phyloP scores from a whole-genome alignment of 2,329 filamentous ascomycete genomes.

The Talaromyces sp. region DNA sequence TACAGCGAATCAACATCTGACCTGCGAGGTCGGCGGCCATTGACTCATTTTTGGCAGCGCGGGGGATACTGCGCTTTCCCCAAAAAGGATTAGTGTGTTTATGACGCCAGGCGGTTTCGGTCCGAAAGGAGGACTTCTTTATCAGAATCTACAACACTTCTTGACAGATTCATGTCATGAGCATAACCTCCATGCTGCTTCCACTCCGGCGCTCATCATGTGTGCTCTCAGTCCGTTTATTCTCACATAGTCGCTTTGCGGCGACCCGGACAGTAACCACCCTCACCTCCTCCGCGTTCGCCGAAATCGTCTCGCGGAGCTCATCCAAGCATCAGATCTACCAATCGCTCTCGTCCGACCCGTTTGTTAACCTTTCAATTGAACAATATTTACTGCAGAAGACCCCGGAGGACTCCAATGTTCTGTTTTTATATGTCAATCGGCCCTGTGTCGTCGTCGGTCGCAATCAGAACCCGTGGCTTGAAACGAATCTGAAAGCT shows the following conservation, averaged over 20 bases:
- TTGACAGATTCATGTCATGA: neutral
- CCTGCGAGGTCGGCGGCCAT: neutral
- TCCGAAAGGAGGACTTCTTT: neutral
- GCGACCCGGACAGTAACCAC: conserved; percentile 17
- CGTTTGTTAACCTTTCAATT: conserved; percentile 86
- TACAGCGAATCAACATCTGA: neutral
- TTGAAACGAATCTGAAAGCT: conserved; percentile 71
- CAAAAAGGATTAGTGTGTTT: neutral
- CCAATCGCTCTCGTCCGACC: conserved; percentile 63
- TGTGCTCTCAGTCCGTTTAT: neutral
- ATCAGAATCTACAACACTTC: neutral
- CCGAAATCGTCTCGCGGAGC: conserved; percentile 30
- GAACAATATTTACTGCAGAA: conserved; percentile 84
- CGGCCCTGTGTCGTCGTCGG: conserved; percentile 83
- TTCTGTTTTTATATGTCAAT: conserved; percentile 88
- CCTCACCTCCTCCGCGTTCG: conserved; percentile 27
- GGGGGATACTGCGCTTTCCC: neutral
- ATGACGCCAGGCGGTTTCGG: neutral
- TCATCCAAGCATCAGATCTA: conserved; percentile 58
- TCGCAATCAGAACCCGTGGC: conserved; percentile 96
- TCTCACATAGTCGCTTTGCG: neutral
- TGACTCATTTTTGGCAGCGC: neutral
- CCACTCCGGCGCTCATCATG: conserved; percentile 20
- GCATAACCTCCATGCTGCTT: conserved; percentile 31
- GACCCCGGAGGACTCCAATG: conserved; percentile 63